Evolutionary conservation across 768 basidiomycete genomes (phyloP).

Genomic region (Tulasnella sp.): DNA sequence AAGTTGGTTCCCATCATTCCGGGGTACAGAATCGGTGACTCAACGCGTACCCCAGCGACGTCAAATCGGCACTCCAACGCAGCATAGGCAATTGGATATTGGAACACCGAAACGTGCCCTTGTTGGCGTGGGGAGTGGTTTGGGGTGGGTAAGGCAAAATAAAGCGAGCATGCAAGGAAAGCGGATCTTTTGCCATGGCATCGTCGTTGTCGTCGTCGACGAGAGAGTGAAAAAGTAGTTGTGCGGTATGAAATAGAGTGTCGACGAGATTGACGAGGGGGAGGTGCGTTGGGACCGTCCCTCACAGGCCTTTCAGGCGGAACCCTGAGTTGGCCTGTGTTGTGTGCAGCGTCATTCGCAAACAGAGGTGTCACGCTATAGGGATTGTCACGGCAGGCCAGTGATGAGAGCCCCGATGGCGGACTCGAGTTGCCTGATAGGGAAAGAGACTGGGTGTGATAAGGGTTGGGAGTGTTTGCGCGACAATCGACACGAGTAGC

Average conservation of each 20-base stretch:
- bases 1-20: neutral
- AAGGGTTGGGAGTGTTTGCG: no score
- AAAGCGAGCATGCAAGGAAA: neutral
- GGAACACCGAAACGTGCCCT: neutral
- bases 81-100: neutral
- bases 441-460: neutral
- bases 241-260: neutral
- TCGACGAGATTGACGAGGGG: neutral
- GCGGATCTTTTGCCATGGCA: neutral
- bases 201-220: neutral
- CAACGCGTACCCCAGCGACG: neutral
- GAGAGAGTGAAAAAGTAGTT: neutral
- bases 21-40: neutral
- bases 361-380: neutral
- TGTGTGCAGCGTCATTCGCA: neutral
- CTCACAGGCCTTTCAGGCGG: neutral
- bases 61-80: conserved; percentile 6
- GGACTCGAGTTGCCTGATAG: neutral
- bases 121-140: neutral
- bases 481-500: neutral
- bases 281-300: neutral
- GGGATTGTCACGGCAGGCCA: neutral
- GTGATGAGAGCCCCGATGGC: neutral
- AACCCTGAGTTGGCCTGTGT: conserved; percentile 3
- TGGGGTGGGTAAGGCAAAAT: no score